Evolutionary conservation across 192 early-diverging fungal species (phyloP).

Genomic region (Gamsiella multidivaricata): DNA sequence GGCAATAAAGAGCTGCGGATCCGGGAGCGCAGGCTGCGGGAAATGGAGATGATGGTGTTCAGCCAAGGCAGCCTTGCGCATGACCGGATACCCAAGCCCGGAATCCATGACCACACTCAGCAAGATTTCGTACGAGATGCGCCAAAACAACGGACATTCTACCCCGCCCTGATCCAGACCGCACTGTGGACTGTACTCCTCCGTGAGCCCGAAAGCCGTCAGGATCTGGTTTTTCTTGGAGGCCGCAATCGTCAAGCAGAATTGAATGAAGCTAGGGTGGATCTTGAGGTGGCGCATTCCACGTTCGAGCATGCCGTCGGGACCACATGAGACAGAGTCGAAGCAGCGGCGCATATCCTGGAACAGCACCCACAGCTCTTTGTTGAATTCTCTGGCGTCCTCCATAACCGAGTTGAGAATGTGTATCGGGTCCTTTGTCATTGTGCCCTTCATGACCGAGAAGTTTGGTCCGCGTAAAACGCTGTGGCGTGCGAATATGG

Average conservation of each 20-base stretch:
- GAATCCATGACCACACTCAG: too few species aligned
- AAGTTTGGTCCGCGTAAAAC: constrained; percentile 15
- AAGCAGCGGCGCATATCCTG: constrained; percentile 21
- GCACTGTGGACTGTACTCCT: too few species aligned
- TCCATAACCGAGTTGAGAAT: constrained; percentile 26
- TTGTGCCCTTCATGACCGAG: constrained; percentile 19
- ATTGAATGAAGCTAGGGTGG: not conserved
- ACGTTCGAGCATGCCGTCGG: constrained; percentile 7
- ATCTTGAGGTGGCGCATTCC: not conserved
- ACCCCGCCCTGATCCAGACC: too few species aligned
- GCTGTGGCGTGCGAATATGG: not conserved
- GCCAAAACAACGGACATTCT: too few species aligned
- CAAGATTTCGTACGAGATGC: too few species aligned
- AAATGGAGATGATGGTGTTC: not conserved
- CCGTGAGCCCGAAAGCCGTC: constrained; percentile 7
- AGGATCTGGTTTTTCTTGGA: constrained; percentile 12
- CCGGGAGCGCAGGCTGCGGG: not conserved
- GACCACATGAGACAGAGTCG: constrained; percentile 18
- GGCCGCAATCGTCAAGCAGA: not conserved
- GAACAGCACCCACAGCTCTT: constrained; percentile 20
- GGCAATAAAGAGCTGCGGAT: not conserved
- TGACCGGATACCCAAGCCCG: not conserved
- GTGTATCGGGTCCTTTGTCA: constrained; percentile 31
- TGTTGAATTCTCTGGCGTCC: constrained; percentile 18
- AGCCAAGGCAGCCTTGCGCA: not conserved